Base-by-base conservation (phyloP, 768 basidiomycete species). In the Pisolithus tinctorius region DNA sequence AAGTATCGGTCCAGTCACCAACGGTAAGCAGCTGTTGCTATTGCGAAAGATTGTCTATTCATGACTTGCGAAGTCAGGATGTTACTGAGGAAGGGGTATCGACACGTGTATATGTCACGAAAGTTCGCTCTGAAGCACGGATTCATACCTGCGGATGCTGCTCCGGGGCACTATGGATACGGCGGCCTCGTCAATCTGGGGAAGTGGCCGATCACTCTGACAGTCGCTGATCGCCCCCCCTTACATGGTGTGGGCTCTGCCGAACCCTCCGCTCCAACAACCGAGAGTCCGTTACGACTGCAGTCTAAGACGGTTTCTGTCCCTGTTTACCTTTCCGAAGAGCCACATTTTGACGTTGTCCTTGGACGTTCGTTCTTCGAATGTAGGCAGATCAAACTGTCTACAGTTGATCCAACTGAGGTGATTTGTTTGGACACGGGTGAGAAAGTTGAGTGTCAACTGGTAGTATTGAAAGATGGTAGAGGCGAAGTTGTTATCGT, bases 281-380 rank as follows among this genome's bases (percentile, higher is more conserved):
- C 46, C 20, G 39, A 30, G 7, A 40, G 43, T 30, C 25, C 20
- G 25, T 47, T 41, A 4, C 37, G 48, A 4, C 42, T 57, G 27
- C 51, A 65, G 48, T 65, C 70, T 2, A 76, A 75, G 59, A 68
- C 71, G 4, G 75, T 76, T 10, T 63, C 72, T 53, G 64, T 84
- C 23, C 62, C 80, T 0, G 93, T 97, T 8, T 93, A 89, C 67
- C 78, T 98, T 29, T 87, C 89, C 4, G 96, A 99, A 63, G 94
- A 96, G 64, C 84, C 86, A 0, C 93, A 97, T 62, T 98, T 98
- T 67, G 93, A 96, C 60, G 89, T 97, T 44, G 87, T 98, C 4
- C 78, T 98, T 6, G 94, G 94, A 1, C 76, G 94, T 25, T 83
- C 83, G 23, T 93, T 96, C 61, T 81, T 86, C 55, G 87, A 87